These are phyloP conservation scores for Cyclocybe cylindracea DNA, from an alignment of 768 basidiomycete species.

Conservation along the genomic window DNA sequence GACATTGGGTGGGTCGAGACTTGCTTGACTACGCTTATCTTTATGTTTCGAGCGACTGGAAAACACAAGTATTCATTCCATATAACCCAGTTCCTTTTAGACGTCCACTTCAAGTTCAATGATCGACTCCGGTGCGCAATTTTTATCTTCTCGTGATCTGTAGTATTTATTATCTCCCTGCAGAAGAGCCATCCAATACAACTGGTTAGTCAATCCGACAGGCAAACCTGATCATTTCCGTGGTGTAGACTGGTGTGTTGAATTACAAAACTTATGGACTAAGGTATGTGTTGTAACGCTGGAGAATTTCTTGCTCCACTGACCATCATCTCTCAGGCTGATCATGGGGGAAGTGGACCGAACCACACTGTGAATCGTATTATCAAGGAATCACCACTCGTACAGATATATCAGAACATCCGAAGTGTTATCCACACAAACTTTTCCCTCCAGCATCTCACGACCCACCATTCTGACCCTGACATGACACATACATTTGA, in stretches of 20 bases:
- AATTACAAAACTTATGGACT: constrained; percentile 41
- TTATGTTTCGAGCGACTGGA: constrained; percentile 26
- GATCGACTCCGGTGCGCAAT: no score
- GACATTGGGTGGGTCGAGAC: constrained; percentile 32
- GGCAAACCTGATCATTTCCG: constrained; percentile 29
- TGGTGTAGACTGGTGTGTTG: constrained; percentile 39
- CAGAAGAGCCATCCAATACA: constrained; percentile 23
- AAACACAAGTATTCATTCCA: constrained; percentile 37
- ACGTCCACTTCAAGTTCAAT: no score
- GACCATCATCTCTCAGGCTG: background rate
- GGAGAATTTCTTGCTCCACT: background rate
- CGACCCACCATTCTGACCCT: constrained; percentile 21
- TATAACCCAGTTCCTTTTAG: no score
- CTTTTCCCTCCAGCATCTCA: constrained; percentile 20
- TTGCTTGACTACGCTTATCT: constrained; percentile 23
- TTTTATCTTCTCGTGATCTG: no score
- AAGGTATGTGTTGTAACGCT: constrained; percentile 27
- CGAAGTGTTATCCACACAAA: constrained; percentile 18
- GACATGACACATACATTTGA: constrained; percentile 26
- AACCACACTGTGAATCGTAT: constrained; percentile 12
- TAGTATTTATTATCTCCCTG: no score
- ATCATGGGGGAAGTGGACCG: constrained; percentile 12
- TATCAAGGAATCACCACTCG: constrained; percentile 21
- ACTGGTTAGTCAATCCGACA: constrained; percentile 37
- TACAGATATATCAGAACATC: constrained; percentile 24